Conservation (phyloP, 495 filamentous ascomycete genomes). For the Gamarada debralockiae region DNA sequence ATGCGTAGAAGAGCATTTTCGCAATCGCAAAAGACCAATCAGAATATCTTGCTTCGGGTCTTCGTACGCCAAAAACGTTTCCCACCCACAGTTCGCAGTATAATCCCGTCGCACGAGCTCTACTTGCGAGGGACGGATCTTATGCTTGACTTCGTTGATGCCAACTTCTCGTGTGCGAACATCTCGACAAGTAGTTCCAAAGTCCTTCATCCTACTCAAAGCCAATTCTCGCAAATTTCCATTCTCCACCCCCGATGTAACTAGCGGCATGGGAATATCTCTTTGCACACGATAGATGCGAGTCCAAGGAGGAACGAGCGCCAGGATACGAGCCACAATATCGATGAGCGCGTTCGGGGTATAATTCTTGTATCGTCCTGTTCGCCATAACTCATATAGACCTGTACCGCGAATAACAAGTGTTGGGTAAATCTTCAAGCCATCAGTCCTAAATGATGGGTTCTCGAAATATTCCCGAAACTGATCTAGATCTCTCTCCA, state of each 20-base stretch:
- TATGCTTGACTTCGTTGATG: slow-evolving; percentile 98
- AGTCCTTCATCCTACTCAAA: slow-evolving; percentile 94
- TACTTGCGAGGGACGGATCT: slow-evolving; percentile 93
- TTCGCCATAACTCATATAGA: slow-evolving; percentile 95
- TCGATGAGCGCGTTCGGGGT: slow-evolving; percentile 95
- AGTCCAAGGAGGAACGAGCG: slow-evolving; percentile 94
- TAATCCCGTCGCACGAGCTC: slow-evolving; percentile 97
- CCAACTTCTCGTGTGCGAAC: slow-evolving; percentile 98
- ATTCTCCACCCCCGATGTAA: slow-evolving; percentile 95
- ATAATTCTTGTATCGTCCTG: slow-evolving; percentile 96
- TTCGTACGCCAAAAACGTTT: slow-evolving; percentile 96
- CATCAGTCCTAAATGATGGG: slow-evolving; percentile 94
- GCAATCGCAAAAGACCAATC: slow-evolving; percentile 83
- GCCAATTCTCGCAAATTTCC: slow-evolving; percentile 93
- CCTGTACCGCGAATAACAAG: slow-evolving; percentile 96
- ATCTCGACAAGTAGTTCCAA: slow-evolving; percentile 93
- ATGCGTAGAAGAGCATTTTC: slow-evolving; percentile 84
- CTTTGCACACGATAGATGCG: slow-evolving; percentile 97
- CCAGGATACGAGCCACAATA: slow-evolving; percentile 89
- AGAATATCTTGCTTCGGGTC: slow-evolving; percentile 98
- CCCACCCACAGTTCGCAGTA: slow-evolving; percentile 92
- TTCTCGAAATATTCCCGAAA: slow-evolving; percentile 98
- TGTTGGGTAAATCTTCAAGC: slow-evolving; percentile 96
- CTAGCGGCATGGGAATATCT: slow-evolving; percentile 97
- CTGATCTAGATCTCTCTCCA: slow-evolving; percentile 95